Evolutionary conservation across 805 yeast genomes (phyloP).

Genomic region (Ogataea pilisensis): DNA sequence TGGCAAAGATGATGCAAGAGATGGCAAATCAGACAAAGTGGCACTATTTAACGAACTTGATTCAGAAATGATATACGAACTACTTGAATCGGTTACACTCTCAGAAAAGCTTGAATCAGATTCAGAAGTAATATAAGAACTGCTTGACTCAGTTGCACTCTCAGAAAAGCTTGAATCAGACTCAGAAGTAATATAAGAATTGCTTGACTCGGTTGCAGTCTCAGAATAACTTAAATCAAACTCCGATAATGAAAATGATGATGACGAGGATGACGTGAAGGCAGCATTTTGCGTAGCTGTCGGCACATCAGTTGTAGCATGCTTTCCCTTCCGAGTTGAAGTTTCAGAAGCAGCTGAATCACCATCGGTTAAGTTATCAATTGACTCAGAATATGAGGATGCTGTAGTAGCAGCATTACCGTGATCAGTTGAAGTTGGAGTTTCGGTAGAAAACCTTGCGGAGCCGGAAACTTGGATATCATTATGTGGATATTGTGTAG

Average conservation of each 20-base stretch:
- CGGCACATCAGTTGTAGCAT: no score
- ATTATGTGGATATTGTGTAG: neutral
- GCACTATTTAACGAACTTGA: no score
- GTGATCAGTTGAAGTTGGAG: neutral
- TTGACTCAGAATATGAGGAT: neutral
- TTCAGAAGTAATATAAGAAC: no score
- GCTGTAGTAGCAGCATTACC: slow-evolving; percentile 1
- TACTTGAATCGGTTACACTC: no score
- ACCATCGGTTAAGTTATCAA: no score
- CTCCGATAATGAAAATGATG: neutral
- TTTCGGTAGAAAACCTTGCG: neutral
- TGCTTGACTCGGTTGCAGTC: neutral
- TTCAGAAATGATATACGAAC: no score
- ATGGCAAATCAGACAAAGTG: neutral
- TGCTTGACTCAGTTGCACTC: no score
- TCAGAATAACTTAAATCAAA: no score
- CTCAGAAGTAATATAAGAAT: neutral
- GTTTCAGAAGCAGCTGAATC: neutral
- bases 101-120: no score
- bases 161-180: no score
- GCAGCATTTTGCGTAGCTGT: slow-evolving; percentile 1
- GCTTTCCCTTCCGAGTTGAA: neutral
- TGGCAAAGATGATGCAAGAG: neutral
- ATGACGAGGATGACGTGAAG: neutral
- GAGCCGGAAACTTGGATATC: neutral